Conservation (phyloP, 2,329 filamentous ascomycete genomes). For the Lasiodiplodia gonubiensis region DNA sequence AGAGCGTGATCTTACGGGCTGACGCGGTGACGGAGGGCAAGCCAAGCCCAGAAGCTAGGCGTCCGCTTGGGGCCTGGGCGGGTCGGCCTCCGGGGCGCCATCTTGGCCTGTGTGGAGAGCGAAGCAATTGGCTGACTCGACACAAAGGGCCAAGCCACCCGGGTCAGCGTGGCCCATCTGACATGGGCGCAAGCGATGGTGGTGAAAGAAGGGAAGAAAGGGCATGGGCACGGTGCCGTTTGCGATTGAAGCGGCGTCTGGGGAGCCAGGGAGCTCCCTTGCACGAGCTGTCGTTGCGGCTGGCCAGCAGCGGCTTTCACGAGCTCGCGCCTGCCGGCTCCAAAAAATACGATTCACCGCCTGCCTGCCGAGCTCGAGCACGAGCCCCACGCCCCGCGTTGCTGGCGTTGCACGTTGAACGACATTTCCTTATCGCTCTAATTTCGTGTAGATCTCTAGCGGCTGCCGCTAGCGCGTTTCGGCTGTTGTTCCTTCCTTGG, state of each 20-base stretch:
- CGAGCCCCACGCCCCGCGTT: too few relatives aligned
- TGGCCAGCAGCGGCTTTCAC: background rate
- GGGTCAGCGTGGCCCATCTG: constrained; percentile 16
- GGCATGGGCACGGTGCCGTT: background rate
- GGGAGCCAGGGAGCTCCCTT: background rate
- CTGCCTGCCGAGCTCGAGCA: background rate
- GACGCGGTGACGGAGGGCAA: constrained; percentile 22
- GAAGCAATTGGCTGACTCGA: constrained; percentile 15
- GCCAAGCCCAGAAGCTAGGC: constrained; percentile 16
- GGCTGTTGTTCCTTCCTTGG: background rate
- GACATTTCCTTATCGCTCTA: background rate
- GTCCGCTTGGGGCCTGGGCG: constrained; percentile 16
- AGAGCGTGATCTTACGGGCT: constrained; percentile 23
- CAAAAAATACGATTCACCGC: background rate
- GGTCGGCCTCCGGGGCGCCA: background rate
- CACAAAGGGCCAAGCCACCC: constrained; percentile 24
- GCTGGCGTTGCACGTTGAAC: background rate
- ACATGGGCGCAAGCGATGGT: background rate
- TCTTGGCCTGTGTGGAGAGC: constrained; percentile 3
- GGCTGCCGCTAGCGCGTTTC: background rate
- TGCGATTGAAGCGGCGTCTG: constrained; percentile 8
- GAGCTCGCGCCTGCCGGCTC: background rate
- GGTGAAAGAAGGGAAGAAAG: constrained; percentile 9
- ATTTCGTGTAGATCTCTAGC: constrained; percentile 9
- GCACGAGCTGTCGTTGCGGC: background rate